Evolutionary conservation across 169 alveolate species (phyloP).

Genomic region (Plasmodium gaboni): DNA sequence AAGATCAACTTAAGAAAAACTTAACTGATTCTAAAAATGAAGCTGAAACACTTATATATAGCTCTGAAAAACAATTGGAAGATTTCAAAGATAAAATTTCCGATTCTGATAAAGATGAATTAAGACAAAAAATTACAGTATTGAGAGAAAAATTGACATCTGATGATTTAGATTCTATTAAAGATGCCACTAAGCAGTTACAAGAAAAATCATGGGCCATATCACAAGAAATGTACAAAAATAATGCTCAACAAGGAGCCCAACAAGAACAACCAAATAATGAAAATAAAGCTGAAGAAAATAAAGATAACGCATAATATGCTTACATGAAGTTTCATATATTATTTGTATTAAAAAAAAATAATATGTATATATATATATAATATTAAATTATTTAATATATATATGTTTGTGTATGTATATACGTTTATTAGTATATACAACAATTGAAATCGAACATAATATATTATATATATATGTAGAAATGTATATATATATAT

Average conservation of each 20-base stretch:
- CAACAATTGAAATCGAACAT: neutral
- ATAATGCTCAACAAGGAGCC: conserved; percentile 69
- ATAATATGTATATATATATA: neutral
- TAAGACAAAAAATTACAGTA: conserved; percentile 85
- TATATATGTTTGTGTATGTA: neutral
- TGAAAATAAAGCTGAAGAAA: conserved; percentile 75
- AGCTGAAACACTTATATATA: conserved; percentile 93
- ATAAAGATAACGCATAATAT: conserved; percentile 73
- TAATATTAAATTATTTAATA: neutral
- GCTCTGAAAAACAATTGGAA: conserved; percentile 91
- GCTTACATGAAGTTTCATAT: neutral
- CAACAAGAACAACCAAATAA: conserved; percentile 79
- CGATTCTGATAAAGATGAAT: conserved; percentile 89
- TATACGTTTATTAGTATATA: neutral
- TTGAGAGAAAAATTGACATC: conserved; percentile 87
- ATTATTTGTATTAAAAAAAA: neutral
- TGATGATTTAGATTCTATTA: conserved; percentile 89
- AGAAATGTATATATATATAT: neutral
- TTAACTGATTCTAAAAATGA: conserved; percentile 95
- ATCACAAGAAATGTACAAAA: conserved; percentile 91
- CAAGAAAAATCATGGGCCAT: conserved; percentile 95
- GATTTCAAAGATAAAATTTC: conserved; percentile 92
- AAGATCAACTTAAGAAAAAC: conserved; percentile 95
- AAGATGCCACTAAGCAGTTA: conserved; percentile 88
- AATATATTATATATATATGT: no score